A percentile compares a stretch with the other conserved stretches of the same genome.
Conservation (phyloP, 306 rosid species). For the Malus domestica region DNA sequence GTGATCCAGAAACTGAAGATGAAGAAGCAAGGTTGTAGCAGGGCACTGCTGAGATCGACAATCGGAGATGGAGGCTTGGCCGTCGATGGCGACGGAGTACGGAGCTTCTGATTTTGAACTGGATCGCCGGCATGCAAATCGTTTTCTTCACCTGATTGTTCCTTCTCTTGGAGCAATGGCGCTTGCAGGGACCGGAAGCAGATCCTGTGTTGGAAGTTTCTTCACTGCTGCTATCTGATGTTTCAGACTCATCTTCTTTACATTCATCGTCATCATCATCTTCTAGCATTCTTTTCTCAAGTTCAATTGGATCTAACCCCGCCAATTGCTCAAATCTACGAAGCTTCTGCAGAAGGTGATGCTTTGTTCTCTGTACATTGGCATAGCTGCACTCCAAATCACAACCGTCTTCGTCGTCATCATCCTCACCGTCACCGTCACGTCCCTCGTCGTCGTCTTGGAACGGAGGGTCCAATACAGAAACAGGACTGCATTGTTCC, state of each 20-base stretch:
- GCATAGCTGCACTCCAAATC: conserved; percentile 81
- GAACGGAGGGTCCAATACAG: conserved; percentile 85
- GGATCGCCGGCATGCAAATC: no score
- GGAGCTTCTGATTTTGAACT: no score
- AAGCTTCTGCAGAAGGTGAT: conserved; percentile 63
- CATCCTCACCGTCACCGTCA: conserved; percentile 15
- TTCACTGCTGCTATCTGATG: conserved; percentile 18
- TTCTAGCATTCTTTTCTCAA: conserved; percentile 60
- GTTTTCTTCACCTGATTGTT: no score
- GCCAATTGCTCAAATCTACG: conserved; percentile 84
- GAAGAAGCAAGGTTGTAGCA: no score
- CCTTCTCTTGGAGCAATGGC: no score
- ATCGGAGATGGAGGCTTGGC: no score
- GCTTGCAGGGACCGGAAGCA: no score
- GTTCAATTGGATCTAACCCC: conserved; percentile 67
- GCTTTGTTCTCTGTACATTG: conserved; percentile 77
- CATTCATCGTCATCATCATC: conserved; percentile 5
- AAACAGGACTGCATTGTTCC: conserved; percentile 91
- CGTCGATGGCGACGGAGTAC: no score
- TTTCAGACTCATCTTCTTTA: conserved; percentile 15
- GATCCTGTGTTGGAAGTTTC: neutral
- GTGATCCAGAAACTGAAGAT: no score
- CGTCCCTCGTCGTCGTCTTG: conserved; percentile 54
- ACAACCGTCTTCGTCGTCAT: conserved; percentile 32
- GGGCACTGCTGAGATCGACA: no score